phyloP scores from a whole-genome alignment of 768 basidiomycete genomes.

The Rubroboletus satanas region DNA sequence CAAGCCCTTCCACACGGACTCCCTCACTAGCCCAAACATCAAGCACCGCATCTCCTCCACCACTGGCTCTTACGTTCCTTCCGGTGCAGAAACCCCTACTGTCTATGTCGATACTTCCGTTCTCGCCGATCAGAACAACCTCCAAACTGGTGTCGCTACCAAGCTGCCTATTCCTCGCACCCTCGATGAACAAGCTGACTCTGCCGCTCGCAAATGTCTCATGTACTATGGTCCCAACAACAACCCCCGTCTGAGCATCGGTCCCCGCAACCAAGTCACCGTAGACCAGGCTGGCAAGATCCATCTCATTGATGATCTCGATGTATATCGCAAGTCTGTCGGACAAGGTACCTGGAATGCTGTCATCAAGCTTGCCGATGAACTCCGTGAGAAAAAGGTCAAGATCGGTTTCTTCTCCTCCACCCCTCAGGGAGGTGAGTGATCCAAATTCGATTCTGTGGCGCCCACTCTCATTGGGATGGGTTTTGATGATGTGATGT shows the following conservation, averaged over 20 bases:
- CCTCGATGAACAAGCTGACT: slow-evolving; percentile 81
- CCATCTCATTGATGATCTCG: slow-evolving; percentile 78
- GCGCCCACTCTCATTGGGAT: slow-evolving; percentile 22
- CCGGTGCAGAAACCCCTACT: slow-evolving; percentile 74
- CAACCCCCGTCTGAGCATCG: slow-evolving; percentile 80
- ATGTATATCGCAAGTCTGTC: slow-evolving; percentile 72
- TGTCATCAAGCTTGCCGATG: slow-evolving; percentile 76
- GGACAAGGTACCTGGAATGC: slow-evolving; percentile 75
- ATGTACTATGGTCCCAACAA: slow-evolving; percentile 82
- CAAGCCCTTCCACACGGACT: slow-evolving; percentile 79
- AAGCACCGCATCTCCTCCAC: slow-evolving; percentile 82
- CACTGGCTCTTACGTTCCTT: slow-evolving; percentile 72
- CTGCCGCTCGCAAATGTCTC: slow-evolving; percentile 78
- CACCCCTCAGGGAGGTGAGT: slow-evolving; percentile 87
- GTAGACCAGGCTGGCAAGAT: slow-evolving; percentile 87
- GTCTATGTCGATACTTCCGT: slow-evolving; percentile 60
- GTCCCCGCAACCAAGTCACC: slow-evolving; percentile 79
- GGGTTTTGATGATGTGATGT: slow-evolving; percentile 18
- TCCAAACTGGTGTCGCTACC: slow-evolving; percentile 45
- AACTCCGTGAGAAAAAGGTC: slow-evolving; percentile 80
- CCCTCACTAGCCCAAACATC: slow-evolving; percentile 70
- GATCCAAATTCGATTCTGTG: slow-evolving; percentile 1
- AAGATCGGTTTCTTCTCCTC: slow-evolving; percentile 94
- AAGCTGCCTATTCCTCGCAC: slow-evolving; percentile 73
- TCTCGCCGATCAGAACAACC: slow-evolving; percentile 37